phyloP scores from a whole-genome alignment of 208 protist genomes.

The Crithidia mellificae region DNA sequence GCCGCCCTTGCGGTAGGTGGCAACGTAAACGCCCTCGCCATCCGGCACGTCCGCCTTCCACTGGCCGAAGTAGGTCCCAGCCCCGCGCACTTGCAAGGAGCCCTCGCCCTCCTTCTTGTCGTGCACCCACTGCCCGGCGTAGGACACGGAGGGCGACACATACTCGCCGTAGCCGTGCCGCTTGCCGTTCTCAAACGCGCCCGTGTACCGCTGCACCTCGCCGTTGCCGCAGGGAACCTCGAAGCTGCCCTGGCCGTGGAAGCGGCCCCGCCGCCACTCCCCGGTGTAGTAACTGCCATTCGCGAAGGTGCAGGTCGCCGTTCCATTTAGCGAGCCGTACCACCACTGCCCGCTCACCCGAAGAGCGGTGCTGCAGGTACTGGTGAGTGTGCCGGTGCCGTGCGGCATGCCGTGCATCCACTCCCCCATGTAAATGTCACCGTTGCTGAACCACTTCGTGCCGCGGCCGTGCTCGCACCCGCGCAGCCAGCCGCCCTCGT shows the following conservation, averaged over 20 bases:
- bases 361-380: conserved; percentile 33
- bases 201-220: conserved; percentile 51
- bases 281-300: conserved; percentile 80
- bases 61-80: conserved; percentile 45
- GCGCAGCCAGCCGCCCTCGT: conserved; percentile 75
- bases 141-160: conserved; percentile 46
- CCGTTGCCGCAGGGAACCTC: conserved; percentile 16
- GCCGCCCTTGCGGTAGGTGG: conserved; percentile 8
- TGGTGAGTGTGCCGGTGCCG: conserved; percentile 74
- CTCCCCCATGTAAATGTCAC: conserved; percentile 74
- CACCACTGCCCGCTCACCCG: conserved; percentile 81
- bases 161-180: conserved; percentile 74
- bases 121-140: conserved; percentile 72
- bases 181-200: conserved; percentile 63
- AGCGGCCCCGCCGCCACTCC: conserved; percentile 58
- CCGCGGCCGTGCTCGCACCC: conserved; percentile 75
- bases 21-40: conserved; percentile 45
- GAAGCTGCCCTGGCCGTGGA: conserved; percentile 70
- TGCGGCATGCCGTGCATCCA: conserved; percentile 74
- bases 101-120: conserved; percentile 80
- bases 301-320: conserved; percentile 60
- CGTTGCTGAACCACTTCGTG: conserved; percentile 78
- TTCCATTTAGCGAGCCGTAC: conserved; percentile 63
- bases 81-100: conserved; percentile 35
- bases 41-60: conserved; percentile 66